These are phyloP conservation scores for Saururus chinensis DNA, from an alignment of 164 flowering plant genomes.

Conservation along the genomic window DNA sequence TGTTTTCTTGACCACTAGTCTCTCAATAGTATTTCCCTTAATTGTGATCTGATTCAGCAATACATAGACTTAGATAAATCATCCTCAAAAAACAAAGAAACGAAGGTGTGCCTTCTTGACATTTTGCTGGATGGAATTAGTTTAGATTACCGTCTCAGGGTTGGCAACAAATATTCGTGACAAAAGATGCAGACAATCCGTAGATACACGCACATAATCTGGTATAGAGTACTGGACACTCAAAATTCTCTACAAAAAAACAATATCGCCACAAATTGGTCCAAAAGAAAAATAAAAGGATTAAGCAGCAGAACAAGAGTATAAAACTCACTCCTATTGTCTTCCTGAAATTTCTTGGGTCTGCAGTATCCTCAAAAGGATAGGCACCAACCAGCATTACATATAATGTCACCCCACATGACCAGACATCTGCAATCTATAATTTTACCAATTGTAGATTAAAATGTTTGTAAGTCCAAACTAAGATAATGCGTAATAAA, in stretches of 20 bases:
- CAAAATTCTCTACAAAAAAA: conserved; percentile 54
- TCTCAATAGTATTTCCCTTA: too few relatives aligned
- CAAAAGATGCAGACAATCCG: conserved; percentile 57
- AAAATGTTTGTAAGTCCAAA: not conserved
- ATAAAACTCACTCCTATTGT: conserved; percentile 45
- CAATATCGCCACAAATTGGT: too few relatives aligned
- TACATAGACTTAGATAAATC: too few relatives aligned
- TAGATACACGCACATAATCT: conserved; percentile 62
- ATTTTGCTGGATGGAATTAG: not conserved
- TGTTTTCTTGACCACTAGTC: too few relatives aligned
- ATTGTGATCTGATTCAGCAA: too few relatives aligned
- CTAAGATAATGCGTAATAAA: not conserved
- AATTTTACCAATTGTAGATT: conserved; percentile 5
- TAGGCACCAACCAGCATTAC: conserved; percentile 87
- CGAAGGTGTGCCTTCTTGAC: not conserved
- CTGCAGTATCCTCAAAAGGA: conserved; percentile 85
- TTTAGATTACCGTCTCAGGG: conserved; percentile 51
- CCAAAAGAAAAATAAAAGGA: not conserved
- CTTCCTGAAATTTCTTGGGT: conserved; percentile 68
- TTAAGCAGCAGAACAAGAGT: not conserved
- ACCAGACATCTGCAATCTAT: conserved; percentile 89
- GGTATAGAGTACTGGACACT: conserved; percentile 69
- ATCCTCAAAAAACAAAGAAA: too few relatives aligned
- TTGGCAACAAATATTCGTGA: conserved; percentile 66
- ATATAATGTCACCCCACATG: conserved; percentile 84